These are phyloP conservation scores for Capronia coronata DNA, from an alignment of 2,329 filamentous ascomycete species.

Conservation along the genomic window DNA sequence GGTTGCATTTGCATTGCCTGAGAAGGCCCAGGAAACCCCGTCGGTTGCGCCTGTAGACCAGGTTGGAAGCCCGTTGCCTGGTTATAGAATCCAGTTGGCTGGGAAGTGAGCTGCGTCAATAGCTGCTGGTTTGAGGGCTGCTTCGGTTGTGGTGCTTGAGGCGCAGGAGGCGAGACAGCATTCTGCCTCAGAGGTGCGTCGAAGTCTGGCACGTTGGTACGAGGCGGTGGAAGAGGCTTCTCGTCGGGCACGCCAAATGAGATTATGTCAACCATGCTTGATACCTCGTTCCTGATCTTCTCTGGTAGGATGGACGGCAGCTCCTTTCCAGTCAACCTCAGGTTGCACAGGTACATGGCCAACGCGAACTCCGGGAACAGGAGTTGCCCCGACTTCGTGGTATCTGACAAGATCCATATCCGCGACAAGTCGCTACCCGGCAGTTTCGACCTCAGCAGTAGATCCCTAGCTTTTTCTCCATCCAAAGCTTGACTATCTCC, in stretches of 20 bases:
- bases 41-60: slow-evolving; percentile 42
- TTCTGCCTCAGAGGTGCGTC: slow-evolving; percentile 49
- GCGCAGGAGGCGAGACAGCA: slow-evolving; percentile 44
- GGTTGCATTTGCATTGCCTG: slow-evolving; percentile 55
- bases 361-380: slow-evolving; percentile 97
- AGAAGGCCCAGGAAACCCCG: slow-evolving; percentile 33
- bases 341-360: slow-evolving; percentile 96
- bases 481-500: slow-evolving; percentile 79
- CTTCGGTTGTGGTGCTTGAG: slow-evolving; percentile 61
- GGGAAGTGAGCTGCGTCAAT: slow-evolving; percentile 51
- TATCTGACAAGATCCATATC: slow-evolving; percentile 93
- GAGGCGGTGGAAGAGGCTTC: slow-evolving; percentile 44
- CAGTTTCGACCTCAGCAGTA: slow-evolving; percentile 81
- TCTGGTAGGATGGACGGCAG: slow-evolving; percentile 72
- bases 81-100: slow-evolving; percentile 45
- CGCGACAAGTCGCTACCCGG: slow-evolving; percentile 81
- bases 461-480: slow-evolving; percentile 82
- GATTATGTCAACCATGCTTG: slow-evolving; percentile 99
- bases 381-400: slow-evolving; percentile 89
- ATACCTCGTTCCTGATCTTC: slow-evolving; percentile 89
- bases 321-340: slow-evolving; percentile 80
- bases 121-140: slow-evolving; percentile 64
- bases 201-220: slow-evolving; percentile 66
- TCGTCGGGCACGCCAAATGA: slow-evolving; percentile 87
- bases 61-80: slow-evolving; percentile 64